A percentile compares a stretch with the other conserved stretches of the same genome.
Evolutionary conservation across 2,329 filamentous ascomycete genomes (phyloP).

Genomic region (Arthrobotrys megalospora): DNA sequence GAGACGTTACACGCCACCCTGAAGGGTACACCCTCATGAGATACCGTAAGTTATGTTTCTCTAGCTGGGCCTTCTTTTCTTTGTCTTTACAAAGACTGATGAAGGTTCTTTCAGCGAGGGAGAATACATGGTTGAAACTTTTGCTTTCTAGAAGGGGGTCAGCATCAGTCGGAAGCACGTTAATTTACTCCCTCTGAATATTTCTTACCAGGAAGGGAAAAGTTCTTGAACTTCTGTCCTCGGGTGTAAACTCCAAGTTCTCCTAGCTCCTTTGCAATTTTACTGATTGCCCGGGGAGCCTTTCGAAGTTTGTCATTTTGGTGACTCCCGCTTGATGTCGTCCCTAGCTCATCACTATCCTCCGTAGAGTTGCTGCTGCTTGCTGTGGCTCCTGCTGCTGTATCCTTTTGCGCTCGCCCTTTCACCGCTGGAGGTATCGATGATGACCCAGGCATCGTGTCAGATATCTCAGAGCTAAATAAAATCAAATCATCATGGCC

Average conservation of each 20-base stretch:
- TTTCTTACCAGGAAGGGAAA: conserved; percentile 64
- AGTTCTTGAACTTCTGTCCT: conserved; percentile 84
- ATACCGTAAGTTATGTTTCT: conserved; percentile 91
- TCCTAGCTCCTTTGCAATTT: conserved; percentile 81
- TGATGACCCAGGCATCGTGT: conserved; percentile 27
- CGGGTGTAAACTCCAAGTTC: conserved; percentile 85
- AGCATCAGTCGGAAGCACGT: neutral
- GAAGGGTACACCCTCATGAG: conserved; percentile 96
- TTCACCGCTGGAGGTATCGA: conserved; percentile 9
- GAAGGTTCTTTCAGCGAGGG: conserved; percentile 91
- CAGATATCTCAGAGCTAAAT: conserved; percentile 50
- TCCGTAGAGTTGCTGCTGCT: conserved; percentile 77
- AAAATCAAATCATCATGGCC: conserved; percentile 61
- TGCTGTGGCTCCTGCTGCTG: conserved; percentile 62
- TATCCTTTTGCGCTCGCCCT: conserved; percentile 23
- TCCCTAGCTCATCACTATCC: conserved; percentile 70
- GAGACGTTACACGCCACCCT: conserved; percentile 83
- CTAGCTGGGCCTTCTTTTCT: conserved; percentile 82
- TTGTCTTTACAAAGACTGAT: conserved; percentile 82
- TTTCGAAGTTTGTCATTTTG: conserved; percentile 68
- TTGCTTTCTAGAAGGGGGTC: conserved; percentile 75
- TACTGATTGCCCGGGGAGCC: conserved; percentile 78
- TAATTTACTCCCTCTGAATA: neutral
- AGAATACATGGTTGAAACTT: conserved; percentile 93
- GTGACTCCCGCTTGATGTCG: conserved; percentile 58